These are phyloP conservation scores for Chamaecrista fasciculata DNA, from an alignment of 306 rosid species.

Conservation along the genomic window DNA sequence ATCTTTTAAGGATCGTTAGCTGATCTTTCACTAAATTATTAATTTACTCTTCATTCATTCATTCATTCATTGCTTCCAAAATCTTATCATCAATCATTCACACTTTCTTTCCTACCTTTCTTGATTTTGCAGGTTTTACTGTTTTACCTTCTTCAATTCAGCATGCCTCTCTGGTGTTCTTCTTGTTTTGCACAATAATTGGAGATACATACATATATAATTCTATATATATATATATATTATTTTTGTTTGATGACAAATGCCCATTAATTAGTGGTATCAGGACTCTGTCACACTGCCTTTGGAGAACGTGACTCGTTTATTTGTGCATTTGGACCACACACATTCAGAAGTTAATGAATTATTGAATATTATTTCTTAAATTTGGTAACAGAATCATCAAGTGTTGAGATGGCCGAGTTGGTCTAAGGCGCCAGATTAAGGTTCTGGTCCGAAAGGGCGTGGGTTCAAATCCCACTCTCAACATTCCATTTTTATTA, in stretches of 20 bases:
- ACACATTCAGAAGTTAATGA: neutral
- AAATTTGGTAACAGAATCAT: no score
- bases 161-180: neutral
- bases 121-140: no score
- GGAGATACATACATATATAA: neutral
- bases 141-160: no score
- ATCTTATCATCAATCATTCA: no score
- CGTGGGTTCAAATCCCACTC: slow-evolving; percentile 41
- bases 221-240: no score
- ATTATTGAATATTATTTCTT: no score
- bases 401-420: slow-evolving; percentile 35
- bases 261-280: neutral
- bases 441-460: slow-evolving; percentile 32
- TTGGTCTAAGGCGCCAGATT: slow-evolving; percentile 40
- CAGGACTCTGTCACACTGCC: neutral
- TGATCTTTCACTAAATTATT: no score
- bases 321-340: neutral
- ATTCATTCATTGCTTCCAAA: no score
- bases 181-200: neutral
- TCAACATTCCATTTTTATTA: slow-evolving; percentile 4
- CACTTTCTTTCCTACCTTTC: no score
- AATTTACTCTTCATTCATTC: no score
- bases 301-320: neutral
- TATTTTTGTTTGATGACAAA: neutral
- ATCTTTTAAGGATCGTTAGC: no score